Percentiles rank a stretch among this genome's conserved stretches.
Evolutionary conservation across 805 yeast species (phyloP).

Genomic region (Schizosaccharomyces octosporus): DNA sequence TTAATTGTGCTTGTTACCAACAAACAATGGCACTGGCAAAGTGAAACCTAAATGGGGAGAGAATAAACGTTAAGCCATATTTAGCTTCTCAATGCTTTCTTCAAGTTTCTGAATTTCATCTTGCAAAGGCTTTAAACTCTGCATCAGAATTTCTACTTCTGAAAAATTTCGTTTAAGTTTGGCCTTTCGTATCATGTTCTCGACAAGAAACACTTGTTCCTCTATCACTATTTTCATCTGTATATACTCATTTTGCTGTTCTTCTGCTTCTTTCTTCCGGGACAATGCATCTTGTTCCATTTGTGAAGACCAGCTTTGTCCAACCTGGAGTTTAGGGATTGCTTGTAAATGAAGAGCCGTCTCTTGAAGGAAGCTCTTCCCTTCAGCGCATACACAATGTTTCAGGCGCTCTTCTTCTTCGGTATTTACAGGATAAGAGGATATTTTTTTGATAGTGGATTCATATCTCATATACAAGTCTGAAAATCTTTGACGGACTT

Average conservation of each 20-base stretch:
- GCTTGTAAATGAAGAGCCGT: background rate
- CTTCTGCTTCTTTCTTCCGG: background rate
- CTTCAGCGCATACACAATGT: background rate
- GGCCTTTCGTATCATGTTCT: constrained; percentile 34
- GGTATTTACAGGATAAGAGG: background rate
- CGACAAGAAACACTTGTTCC: constrained; percentile 57
- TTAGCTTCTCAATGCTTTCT: background rate
- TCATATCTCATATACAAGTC: background rate
- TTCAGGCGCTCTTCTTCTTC: background rate
- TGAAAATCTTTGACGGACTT: background rate
- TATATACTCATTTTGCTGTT: background rate
- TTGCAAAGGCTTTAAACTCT: constrained; percentile 17
- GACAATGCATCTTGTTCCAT: background rate
- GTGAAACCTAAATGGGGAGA: too few species aligned
- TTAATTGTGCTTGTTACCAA: too few species aligned
- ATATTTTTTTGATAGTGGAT: background rate
- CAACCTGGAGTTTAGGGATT: background rate
- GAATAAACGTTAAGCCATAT: background rate
- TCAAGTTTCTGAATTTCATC: background rate
- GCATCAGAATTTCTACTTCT: constrained; percentile 36
- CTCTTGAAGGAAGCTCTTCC: background rate
- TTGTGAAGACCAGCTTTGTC: background rate
- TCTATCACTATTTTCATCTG: constrained; percentile 43
- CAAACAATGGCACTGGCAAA: too few species aligned
- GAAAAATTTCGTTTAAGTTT: constrained; percentile 52